Conservation (phyloP, 441 rosid species). For the Sinapis alba region DNA sequence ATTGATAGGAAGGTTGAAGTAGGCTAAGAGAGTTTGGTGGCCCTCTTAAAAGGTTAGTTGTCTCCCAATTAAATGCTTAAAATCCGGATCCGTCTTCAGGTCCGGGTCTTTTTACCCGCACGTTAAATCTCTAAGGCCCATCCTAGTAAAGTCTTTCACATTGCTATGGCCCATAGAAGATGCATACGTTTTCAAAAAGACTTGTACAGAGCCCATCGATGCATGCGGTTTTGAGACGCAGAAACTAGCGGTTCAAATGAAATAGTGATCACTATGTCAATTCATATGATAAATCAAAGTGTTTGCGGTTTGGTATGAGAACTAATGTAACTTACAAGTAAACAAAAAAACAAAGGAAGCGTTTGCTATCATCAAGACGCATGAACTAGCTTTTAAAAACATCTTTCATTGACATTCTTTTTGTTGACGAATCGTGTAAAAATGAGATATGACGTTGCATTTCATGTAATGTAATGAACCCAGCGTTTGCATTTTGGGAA, state of each 20-base stretch:
- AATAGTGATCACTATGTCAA: background rate
- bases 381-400: background rate
- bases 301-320: background rate
- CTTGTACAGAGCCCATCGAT: background rate
- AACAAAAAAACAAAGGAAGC: background rate
- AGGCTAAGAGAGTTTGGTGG: conserved; percentile 27
- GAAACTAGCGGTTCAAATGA: background rate
- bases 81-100: background rate
- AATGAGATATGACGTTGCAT: background rate
- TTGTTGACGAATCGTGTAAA: background rate
- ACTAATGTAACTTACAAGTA: background rate
- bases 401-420: background rate
- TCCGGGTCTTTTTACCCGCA: conserved; percentile 11
- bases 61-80: conserved; percentile 10
- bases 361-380: background rate
- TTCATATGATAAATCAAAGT: background rate
- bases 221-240: background rate
- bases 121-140: background rate
- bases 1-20: conserved; percentile 8
- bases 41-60: conserved; percentile 19
- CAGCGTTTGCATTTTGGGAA: background rate
- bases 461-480: background rate
- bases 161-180: background rate
- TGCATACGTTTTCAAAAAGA: background rate
- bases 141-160: background rate